Evolutionary conservation across 83 land plant genomes (phyloP), one percentile per base, ranked within the genome.

Genomic region (Picea abies): DNA sequence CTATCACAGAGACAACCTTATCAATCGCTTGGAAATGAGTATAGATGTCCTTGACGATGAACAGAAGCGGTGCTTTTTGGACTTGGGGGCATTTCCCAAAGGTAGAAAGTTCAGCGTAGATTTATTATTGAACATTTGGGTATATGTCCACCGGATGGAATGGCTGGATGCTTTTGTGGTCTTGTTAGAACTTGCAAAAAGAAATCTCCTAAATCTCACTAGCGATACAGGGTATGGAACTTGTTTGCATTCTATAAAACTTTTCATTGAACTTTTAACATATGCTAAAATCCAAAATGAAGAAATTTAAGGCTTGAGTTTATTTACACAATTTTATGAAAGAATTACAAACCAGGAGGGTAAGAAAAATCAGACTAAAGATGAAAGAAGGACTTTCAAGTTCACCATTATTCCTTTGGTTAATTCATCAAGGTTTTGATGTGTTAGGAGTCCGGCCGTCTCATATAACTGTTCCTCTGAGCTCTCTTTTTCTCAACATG

Each of bases 61-160:
- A 71, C 90, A 80, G 0, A 82, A 66, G 64, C 90, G 88, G 67
- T 92, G 94, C 60, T 92, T 90, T 83, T 66, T 92, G 73, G 94
- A 92, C 37, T 71, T 92, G 81, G 92, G 91, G 2, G 60, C 88
- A 6, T 90, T 92, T 81, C 92, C 92, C 0, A 91, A 90, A 60
- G 92, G 86, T 84, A 87, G 85, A 75, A 90, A n/a, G n/a, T n/a
- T n/a, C n/a, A n/a, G n/a, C n/a, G n/a, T n/a, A n/a, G n/a, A n/a
- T n/a, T n/a, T n/a, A n/a, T n/a, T n/a, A n/a, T n/a, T n/a, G n/a
- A n/a, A n/a, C n/a, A n/a, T n/a, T n/a, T n/a, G n/a, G n/a, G n/a
- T n/a, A n/a, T n/a, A n/a, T n/a, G n/a, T n/a, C n/a, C n/a, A n/a
- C n/a, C n/a, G n/a, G n/a, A n/a, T n/a, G n/a, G n/a, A n/a, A n/a